Percentiles rank a stretch among this genome's conserved stretches.
Conservation (phyloP, 202 grass and related monocot species). For the Carex arenaria region DNA sequence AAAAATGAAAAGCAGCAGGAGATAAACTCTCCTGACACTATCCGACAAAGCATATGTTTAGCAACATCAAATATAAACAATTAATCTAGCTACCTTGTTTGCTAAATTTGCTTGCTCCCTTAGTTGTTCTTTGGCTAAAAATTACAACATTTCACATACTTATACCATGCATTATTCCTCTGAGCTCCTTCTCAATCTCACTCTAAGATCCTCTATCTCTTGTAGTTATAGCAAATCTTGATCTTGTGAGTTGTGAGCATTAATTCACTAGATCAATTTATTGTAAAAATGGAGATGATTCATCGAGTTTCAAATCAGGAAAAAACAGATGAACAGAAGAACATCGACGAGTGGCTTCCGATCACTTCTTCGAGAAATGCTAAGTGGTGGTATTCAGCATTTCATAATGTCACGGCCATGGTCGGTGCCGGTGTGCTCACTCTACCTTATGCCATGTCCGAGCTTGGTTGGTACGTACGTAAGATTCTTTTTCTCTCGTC, state of each 20-base stretch:
- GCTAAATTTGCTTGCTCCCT: neutral
- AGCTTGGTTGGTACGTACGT: neutral
- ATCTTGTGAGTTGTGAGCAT: neutral
- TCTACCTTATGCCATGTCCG: slow-evolving; percentile 20
- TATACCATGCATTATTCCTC: slow-evolving; percentile 9
- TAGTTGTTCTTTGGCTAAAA: slow-evolving; percentile 10
- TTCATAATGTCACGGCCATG: slow-evolving; percentile 89
- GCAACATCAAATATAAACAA: slow-evolving; percentile 1
- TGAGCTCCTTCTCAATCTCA: slow-evolving; percentile 1
- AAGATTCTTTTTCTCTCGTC: neutral
- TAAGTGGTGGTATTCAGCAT: slow-evolving; percentile 72
- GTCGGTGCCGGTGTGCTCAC: slow-evolving; percentile 78
- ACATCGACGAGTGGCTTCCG: slow-evolving; percentile 43
- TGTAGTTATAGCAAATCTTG: neutral
- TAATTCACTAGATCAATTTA: neutral
- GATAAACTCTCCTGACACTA: neutral
- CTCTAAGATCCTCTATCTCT: neutral
- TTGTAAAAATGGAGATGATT: neutral
- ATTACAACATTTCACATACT: neutral
- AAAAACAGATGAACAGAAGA: slow-evolving; percentile 5
- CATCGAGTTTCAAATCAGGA: neutral
- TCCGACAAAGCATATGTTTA: neutral
- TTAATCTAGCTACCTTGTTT: neutral
- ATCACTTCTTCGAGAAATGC: slow-evolving; percentile 37
- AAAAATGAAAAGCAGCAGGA: neutral